Base-by-base conservation (phyloP, 169 alveolate genomes). In the Babesia ovis region DNA sequence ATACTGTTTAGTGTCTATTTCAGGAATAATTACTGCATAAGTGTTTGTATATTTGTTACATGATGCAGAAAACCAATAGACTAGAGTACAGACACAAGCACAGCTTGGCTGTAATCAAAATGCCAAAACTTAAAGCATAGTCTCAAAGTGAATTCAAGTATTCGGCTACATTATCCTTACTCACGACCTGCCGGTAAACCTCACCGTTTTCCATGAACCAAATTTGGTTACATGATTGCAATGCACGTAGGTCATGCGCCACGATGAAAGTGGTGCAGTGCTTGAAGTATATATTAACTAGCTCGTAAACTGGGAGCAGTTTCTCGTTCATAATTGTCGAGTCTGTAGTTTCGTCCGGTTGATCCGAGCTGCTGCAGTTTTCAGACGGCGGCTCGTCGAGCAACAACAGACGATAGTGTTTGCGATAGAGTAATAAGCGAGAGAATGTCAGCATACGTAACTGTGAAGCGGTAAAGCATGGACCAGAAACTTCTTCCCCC, bases 361-460 rank as follows among this genome's bases (percentile, higher is more conserved):
- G 46, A 29, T 2, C 66, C 18, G 9, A 48, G 23, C 22, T 56
- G 18, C 45, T 42, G 41, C 82, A 67, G 31, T 77, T 77, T 31
- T 77, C 86, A 27, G 86, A 68, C 8, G 95, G 95, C 23, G 94
- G 94, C 73, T 91, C 95, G 68, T 91, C 95, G 22, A 91, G 67
- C 59, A 91, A 69, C 20, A 91, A 55, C 54, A 91, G 53, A 41
- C 91, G 86, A 55, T 88, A 91, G 23, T 60, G 67, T 11, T 77
- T 61, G 32, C 95, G 80, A 55, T 85, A 83, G 14, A 91, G 76
- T 20, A 86, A 74, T 22, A 91, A 64, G 32, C 92, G 77, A 5
- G 92, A 92, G 20, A 91, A 68, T 9, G 94, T 77, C 42, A 90
- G 62, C 57, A 77, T 77, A 22, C 95, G 80, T 54, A 91, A 69